Conservation (phyloP, 495 filamentous ascomycete genomes). For the Trypethelium eluteriae region DNA sequence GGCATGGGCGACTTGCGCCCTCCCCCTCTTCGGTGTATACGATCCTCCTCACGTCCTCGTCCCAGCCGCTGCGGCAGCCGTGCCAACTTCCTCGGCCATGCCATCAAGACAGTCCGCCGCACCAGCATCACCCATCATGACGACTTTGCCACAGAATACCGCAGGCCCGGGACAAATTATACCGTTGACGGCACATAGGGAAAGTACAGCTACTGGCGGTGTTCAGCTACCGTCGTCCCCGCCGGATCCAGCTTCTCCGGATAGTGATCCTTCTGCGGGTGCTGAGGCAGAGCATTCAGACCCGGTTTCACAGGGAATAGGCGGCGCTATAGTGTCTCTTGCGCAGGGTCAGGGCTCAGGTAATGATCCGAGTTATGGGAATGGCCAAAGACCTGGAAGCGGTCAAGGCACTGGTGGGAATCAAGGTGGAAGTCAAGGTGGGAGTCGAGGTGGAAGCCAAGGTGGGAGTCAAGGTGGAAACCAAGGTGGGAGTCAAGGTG, state of each 20-base stretch:
- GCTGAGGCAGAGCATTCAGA: not conserved
- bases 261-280: not conserved
- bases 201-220: not conserved
- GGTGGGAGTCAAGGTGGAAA: not conserved
- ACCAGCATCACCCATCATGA: not conserved
- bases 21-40: constrained; percentile 21
- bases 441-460: not conserved
- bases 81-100: not conserved
- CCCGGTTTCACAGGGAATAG: not conserved
- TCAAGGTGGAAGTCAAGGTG: not conserved
- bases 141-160: not conserved
- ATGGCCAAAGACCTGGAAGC: not conserved
- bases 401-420: not conserved
- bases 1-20: constrained; percentile 13
- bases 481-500: not conserved
- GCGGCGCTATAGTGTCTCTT: not conserved
- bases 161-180: not conserved
- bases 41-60: constrained; percentile 45
- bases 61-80: constrained; percentile 31
- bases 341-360: not conserved
- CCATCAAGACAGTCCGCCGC: not conserved
- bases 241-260: not conserved
- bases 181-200: not conserved
- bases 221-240: not conserved
- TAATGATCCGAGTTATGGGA: not conserved